Evolutionary conservation across 106 monocot species (phyloP), one percentile per base, ranked within the genome.

Genomic region (Acanthochlamys bracteata): DNA sequence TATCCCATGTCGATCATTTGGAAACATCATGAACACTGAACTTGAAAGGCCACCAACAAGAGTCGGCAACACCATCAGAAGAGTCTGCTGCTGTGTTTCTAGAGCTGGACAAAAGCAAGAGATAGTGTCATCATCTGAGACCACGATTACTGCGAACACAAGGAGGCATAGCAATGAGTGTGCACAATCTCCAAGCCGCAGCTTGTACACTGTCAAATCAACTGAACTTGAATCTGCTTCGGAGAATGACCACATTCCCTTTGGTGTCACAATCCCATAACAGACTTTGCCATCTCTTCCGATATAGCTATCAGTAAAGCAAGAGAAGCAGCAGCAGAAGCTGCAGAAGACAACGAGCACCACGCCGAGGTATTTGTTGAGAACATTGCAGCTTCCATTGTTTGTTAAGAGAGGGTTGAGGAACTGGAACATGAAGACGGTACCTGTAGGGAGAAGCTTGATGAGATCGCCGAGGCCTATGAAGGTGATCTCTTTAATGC

Each of bases 291-390:
- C 75, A 15, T 80, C 82, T 53, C 20, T 39, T 1, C 71, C 82
- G 11, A n/a, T 57, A 70, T 77, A 77, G 67, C 85, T 90, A 49
- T 90, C 89, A 19, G 89, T 90, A 72, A 89, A 82, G 61, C 71
- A 72, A 52, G 78, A 66, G 84, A 79, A 82, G 69, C 58, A 57
- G 65, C 82, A 85, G 33, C 49, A 69, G 78, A 85, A 70, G 60
- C 75, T 61, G 39, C 68, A 80, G 24, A 71, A 7, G 57, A 25
- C 25, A 64, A 76, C 64, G 63, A 89, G 73, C 0, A 59, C 69
- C n/a, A 58, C 69, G 27, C 69, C 71, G 20, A 77, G 41, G 68
- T 26, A 66, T 52, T 59, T 73, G 75, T 76, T 68, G 10, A 59
- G 7, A 22, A 42, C 42, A 42, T 7, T 22, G 67, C 76, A 81